These are phyloP conservation scores for Pichia sp. DNA, from an alignment of 1,139 yeast species.

Conservation along the genomic window DNA sequence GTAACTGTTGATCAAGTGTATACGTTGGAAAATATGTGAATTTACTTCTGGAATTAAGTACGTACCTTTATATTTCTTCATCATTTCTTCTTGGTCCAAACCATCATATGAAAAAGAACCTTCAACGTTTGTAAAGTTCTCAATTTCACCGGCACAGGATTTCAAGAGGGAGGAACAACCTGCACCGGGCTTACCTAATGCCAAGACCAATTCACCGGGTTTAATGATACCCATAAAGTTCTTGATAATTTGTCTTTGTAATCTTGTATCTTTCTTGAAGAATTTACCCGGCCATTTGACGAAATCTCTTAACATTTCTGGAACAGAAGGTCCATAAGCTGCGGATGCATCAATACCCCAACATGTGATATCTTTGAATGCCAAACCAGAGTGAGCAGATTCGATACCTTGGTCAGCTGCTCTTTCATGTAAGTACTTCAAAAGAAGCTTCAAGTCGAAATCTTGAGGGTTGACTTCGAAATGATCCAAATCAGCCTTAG, in stretches of 20 bases:
- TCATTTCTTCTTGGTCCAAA: constrained; percentile 40
- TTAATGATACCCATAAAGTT: constrained; percentile 25
- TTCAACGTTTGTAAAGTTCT: constrained; percentile 23
- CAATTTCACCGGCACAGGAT: constrained; percentile 30
- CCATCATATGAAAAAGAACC: constrained; percentile 42
- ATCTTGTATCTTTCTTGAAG: constrained; percentile 25
- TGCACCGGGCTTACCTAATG: constrained; percentile 20
- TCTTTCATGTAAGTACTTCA: constrained; percentile 31
- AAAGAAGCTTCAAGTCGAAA: constrained; percentile 27
- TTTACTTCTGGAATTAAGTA: constrained; percentile 48
- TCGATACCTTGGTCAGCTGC: constrained; percentile 37
- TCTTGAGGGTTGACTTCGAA: constrained; percentile 21
- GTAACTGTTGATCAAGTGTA: constrained; percentile 6
- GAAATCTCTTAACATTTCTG: constrained; percentile 33
- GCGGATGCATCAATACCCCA: constrained; percentile 47
- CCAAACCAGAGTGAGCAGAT: constrained; percentile 43
- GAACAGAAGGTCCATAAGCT: constrained; percentile 43
- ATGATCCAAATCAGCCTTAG: constrained; percentile 21
- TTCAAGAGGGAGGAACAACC: constrained; percentile 46
- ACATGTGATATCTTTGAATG: constrained; percentile 39
- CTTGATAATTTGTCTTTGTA: constrained; percentile 38
- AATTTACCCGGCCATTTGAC: constrained; percentile 27
- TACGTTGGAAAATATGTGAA: constrained; percentile 11
- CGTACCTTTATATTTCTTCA: constrained; percentile 41
- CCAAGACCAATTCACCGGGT: constrained; percentile 20